Evolutionary conservation across 805 yeast species (phyloP).

Genomic region (Metschnikowia anglica): DNA sequence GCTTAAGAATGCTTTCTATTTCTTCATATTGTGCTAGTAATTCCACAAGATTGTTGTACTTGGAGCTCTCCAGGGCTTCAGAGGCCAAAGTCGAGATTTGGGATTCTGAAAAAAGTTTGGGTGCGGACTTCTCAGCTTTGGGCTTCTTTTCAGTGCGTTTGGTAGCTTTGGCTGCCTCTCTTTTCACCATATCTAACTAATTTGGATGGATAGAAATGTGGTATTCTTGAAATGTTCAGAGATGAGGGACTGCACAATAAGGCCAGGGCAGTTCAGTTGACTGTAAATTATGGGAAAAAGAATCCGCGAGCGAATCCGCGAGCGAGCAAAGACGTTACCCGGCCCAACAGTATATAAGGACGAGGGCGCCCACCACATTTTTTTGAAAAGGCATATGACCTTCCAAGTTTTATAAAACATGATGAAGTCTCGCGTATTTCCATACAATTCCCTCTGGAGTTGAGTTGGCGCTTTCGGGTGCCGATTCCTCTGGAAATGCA

Average conservation of each 20-base stretch:
- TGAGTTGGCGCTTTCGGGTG: slow-evolving; percentile 31
- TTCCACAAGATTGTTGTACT: slow-evolving; percentile 54
- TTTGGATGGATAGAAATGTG: not conserved
- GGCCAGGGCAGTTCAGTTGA: not conserved
- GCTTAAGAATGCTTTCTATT: slow-evolving; percentile 20
- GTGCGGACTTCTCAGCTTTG: slow-evolving; percentile 8
- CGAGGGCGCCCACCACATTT: slow-evolving; percentile 11
- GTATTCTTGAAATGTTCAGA: slow-evolving; percentile 1
- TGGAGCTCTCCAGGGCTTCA: slow-evolving; percentile 44
- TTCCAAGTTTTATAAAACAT: slow-evolving; percentile 63
- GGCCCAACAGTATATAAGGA: slow-evolving; percentile 23
- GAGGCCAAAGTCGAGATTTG: slow-evolving; percentile 26
- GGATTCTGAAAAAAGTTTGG: slow-evolving; percentile 18
- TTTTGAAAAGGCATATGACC: slow-evolving; percentile 49
- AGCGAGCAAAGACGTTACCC: slow-evolving; percentile 25
- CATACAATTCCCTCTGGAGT: slow-evolving; percentile 45
- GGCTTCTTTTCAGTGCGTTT: slow-evolving; percentile 11
- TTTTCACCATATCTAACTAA: slow-evolving; percentile 20
- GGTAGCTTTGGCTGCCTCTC: slow-evolving; percentile 15
- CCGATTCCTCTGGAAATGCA: slow-evolving; percentile 37
- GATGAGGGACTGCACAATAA: slow-evolving; percentile 14
- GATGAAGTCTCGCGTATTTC: slow-evolving; percentile 60
- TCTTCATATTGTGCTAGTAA: slow-evolving; percentile 42
- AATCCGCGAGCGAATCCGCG: no score
- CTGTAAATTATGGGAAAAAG: no score